Evolutionary conservation across 148 eudicot species (phyloP).

Genomic region (Fagopyrum esculentum): DNA sequence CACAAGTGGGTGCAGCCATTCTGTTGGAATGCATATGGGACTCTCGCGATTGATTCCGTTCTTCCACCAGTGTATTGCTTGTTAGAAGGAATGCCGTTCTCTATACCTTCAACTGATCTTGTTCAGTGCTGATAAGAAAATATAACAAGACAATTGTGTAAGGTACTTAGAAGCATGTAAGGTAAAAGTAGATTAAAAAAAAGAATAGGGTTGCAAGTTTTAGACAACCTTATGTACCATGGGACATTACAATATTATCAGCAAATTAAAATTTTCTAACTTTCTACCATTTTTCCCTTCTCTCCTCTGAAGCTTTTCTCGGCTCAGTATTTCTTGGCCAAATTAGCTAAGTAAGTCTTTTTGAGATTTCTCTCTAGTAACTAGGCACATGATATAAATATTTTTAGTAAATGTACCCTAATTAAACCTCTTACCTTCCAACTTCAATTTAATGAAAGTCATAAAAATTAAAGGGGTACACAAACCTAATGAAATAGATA

Average conservation of each 20-base stretch:
- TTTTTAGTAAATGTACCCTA: too few species aligned
- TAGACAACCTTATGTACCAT: neutral
- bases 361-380: too few species aligned
- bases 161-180: neutral
- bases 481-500: too few species aligned
- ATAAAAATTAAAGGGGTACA: too few species aligned
- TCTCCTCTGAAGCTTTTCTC: too few species aligned
- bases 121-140: conserved; percentile 31
- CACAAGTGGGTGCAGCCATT: conserved; percentile 26
- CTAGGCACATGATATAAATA: too few species aligned
- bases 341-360: too few species aligned
- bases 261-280: neutral
- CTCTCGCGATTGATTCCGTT: conserved; percentile 16
- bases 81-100: conserved; percentile 48
- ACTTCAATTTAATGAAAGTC: too few species aligned
- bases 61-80: conserved; percentile 58
- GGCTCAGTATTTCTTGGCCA: too few species aligned
- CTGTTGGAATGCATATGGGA: conserved; percentile 86
- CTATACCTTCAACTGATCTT: conserved; percentile 21
- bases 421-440: too few species aligned
- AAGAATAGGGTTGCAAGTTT: neutral
- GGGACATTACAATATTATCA: neutral
- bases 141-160: neutral
- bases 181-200: neutral
- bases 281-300: neutral